Conservation (phyloP, 805 yeast genomes). For the Sugiyamaella boreocaroliniensis region DNA sequence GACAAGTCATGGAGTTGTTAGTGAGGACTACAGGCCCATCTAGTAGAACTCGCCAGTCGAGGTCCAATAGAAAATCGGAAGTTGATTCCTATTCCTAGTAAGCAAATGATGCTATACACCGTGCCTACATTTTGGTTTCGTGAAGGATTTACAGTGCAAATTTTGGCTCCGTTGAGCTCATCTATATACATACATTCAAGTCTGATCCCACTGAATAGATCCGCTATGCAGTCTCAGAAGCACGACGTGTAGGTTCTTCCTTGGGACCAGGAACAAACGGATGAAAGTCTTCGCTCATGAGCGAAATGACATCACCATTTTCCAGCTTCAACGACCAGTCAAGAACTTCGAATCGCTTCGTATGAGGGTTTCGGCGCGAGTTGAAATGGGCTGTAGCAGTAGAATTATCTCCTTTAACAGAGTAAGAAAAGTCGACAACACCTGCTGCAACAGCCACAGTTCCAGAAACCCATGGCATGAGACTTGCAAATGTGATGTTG, state of each 20-base stretch:
- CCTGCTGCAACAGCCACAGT: constrained; percentile 79
- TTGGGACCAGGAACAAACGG: constrained; percentile 30
- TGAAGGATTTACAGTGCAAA: no score
- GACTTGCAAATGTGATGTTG: constrained; percentile 62
- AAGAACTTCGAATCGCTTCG: constrained; percentile 50
- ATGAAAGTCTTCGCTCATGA: constrained; percentile 42
- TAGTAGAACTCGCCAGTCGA: no score
- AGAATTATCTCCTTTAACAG: constrained; percentile 59
- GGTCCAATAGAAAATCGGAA: no score
- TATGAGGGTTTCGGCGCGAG: constrained; percentile 61
- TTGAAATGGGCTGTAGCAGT: constrained; percentile 50
- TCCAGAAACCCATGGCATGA: constrained; percentile 89
- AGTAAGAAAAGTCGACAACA: constrained; percentile 62
- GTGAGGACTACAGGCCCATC: no score
- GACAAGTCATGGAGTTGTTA: background rate
- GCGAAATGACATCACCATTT: constrained; percentile 38
- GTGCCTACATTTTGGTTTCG: background rate
- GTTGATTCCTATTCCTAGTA: no score
- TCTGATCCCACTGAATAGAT: background rate
- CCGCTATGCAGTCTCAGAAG: background rate
- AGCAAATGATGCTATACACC: no score
- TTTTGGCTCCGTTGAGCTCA: no score
- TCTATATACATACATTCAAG: no score
- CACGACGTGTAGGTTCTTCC: constrained; percentile 25
- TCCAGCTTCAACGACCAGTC: constrained; percentile 57